Evolutionary conservation across 192 early-diverging fungal species (phyloP), one percentile per base, ranked within the genome.

Genomic region (Entophlyctis luteolus): DNA sequence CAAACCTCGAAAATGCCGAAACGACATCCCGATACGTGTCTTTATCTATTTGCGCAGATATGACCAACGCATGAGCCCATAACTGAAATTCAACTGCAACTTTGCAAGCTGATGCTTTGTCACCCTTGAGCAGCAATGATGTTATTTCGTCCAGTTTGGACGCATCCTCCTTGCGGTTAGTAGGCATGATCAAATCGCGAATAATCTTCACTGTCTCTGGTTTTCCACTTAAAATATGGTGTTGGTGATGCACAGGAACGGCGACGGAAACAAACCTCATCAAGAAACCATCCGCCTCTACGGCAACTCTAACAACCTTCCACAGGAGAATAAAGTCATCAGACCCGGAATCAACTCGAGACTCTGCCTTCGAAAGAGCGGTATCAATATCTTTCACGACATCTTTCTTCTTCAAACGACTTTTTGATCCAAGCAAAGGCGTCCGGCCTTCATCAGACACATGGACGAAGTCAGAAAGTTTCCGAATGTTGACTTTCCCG

Each of bases 41-140:
- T 67, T 91, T 88, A 63, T 90, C 88, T 3, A 94, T 87, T 62
- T 90, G 88, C 66, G 90, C 94, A 33, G 89, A 87, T 72, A 99
- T 88, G 6, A 96, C 84, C 22, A 97, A 80, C 4, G 94, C 96
- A 74, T 96, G 91, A 0, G 88, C 74, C 96, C 96, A 99, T 38
- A 94, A 55, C 3, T 72, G 71, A 37, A 54, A 59, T 47, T 78
- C 52, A 35, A 82, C 72, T 0, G 86, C 82, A 20, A 75, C 22
- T 20, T 74, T 72, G 71, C 84, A 72, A 59, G 89, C 82, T 29
- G 71, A 72, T n/a, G 79, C 52, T 65, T 83, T 75, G 73, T 89
- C 79, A 45, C 87, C 79, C 45, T 81, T 73, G 16, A 87, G 63
- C 12, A 97, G 78, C 2, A 79, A 68, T 0, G 80, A 59, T 59